These are phyloP conservation scores for Cryphonectria japonica DNA, from an alignment of 2,329 filamentous ascomycete genomes.

Conservation along the genomic window DNA sequence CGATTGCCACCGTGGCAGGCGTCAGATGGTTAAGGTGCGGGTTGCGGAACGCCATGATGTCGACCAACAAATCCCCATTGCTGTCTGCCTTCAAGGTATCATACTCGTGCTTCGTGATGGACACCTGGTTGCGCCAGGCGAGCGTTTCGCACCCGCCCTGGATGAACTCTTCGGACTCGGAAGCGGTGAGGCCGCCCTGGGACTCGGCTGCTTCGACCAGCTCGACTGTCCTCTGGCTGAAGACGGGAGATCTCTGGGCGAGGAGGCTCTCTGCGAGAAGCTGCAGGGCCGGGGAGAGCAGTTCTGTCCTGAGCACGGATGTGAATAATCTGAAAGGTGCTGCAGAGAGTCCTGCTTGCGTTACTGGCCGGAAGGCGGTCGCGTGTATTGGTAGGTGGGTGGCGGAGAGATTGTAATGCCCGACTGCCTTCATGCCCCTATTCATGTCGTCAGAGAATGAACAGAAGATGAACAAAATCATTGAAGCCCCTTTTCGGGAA, in stretches of 20 bases:
- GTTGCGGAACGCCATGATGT: slow-evolving; percentile 41
- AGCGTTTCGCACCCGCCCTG: slow-evolving; percentile 50
- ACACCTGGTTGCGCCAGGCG: slow-evolving; percentile 45
- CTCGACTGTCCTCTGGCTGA: slow-evolving; percentile 42
- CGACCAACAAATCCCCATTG: slow-evolving; percentile 37
- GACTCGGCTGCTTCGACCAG: slow-evolving; percentile 43
- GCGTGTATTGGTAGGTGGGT: slow-evolving; percentile 55
- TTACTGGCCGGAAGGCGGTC: slow-evolving; percentile 52
- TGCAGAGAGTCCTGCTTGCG: slow-evolving; percentile 12
- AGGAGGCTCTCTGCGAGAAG: slow-evolving; percentile 41
- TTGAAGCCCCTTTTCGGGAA: not conserved
- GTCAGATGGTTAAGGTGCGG: slow-evolving; percentile 60
- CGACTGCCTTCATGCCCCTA: slow-evolving; percentile 50
- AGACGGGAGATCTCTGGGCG: slow-evolving; percentile 43
- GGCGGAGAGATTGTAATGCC: slow-evolving; percentile 54
- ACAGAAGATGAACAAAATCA: too few species aligned
- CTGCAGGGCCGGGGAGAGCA: slow-evolving; percentile 36
- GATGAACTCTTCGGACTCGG: slow-evolving; percentile 45
- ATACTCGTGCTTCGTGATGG: slow-evolving; percentile 41
- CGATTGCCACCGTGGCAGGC: slow-evolving; percentile 54
- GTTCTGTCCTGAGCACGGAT: slow-evolving; percentile 42
- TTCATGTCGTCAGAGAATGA: too few species aligned
- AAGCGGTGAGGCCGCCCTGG: slow-evolving; percentile 35
- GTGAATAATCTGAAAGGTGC: slow-evolving; percentile 46
- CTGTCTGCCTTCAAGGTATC: slow-evolving; percentile 38